Conservation (phyloP, 2,329 filamentous ascomycete genomes). For the Ophiostoma sp. region DNA sequence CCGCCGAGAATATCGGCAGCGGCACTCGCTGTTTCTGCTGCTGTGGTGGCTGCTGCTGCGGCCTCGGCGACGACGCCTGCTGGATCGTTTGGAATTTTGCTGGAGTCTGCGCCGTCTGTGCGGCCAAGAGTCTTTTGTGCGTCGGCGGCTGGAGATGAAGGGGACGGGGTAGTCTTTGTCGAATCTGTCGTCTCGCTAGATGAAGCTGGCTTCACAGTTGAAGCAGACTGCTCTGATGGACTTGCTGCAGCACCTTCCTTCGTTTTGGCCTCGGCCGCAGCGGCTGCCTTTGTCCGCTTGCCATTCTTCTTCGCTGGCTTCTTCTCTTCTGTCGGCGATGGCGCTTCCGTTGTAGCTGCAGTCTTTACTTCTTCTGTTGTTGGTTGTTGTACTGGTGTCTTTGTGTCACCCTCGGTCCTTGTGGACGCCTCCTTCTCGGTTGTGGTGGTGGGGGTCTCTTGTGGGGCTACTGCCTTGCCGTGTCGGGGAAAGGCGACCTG, state of each 20-base stretch:
- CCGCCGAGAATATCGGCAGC: not conserved
- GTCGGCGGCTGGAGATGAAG: not conserved
- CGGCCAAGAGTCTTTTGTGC: not conserved
- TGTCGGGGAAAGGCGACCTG: constrained; percentile 54
- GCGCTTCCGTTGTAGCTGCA: not conserved
- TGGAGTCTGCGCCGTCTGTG: not conserved
- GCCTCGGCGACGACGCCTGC: constrained; percentile 9
- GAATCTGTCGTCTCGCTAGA: not conserved
- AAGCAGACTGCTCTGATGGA: not conserved
- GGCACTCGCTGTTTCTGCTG: constrained; percentile 11
- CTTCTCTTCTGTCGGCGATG: not conserved
- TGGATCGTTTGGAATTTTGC: not conserved
- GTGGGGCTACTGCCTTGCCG: constrained; percentile 62
- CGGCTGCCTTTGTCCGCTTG: not conserved
- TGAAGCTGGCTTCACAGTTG: not conserved
- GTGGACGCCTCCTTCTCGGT: not conserved
- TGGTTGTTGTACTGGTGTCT: not conserved
- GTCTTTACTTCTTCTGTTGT: not conserved
- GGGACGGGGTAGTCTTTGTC: not conserved
- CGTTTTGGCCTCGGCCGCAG: not conserved
- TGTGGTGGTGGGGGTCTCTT: constrained; percentile 32
- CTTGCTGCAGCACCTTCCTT: not conserved
- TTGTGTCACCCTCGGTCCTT: not conserved
- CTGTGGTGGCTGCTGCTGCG: constrained; percentile 2
- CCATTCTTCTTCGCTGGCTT: constrained; percentile 1